Evolutionary conservation across 768 basidiomycete genomes (phyloP).

Genomic region (Suillus brevipes): DNA sequence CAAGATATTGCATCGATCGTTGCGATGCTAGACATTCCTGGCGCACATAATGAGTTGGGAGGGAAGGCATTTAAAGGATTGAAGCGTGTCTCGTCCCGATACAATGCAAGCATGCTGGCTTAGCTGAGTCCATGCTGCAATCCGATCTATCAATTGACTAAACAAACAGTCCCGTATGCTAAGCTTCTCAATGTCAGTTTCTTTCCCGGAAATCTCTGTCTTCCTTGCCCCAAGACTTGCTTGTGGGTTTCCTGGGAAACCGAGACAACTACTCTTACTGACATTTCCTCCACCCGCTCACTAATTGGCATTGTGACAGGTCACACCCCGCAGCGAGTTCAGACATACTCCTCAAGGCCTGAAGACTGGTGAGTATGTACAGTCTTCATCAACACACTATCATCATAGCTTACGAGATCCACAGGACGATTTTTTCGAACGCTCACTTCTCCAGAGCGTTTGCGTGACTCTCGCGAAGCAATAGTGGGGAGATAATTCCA

Average conservation of each 20-base stretch:
- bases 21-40: constrained; percentile 79
- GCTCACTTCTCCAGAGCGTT: too few relatives aligned
- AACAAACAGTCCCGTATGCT: not conserved
- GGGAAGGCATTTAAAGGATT: constrained; percentile 93
- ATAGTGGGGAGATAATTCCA: too few relatives aligned
- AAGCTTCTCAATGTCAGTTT: not conserved
- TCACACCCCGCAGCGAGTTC: not conserved
- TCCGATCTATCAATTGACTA: not conserved
- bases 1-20: constrained; percentile 76
- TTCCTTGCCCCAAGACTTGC: not conserved
- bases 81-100: constrained; percentile 54
- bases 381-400: too few relatives aligned
- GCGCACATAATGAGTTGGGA: constrained; percentile 83
- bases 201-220: not conserved
- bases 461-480: too few relatives aligned
- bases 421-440: too few relatives aligned
- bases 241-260: not conserved
- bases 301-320: not conserved
- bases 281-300: not conserved
- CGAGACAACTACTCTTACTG: not conserved
- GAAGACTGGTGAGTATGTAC: too few relatives aligned
- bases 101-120: not conserved
- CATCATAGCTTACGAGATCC: too few relatives aligned
- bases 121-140: too few relatives aligned
- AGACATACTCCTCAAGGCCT: too few relatives aligned